These are phyloP conservation scores for Hygrophorus russula DNA, from an alignment of 768 basidiomycete species.

Conservation along the genomic window DNA sequence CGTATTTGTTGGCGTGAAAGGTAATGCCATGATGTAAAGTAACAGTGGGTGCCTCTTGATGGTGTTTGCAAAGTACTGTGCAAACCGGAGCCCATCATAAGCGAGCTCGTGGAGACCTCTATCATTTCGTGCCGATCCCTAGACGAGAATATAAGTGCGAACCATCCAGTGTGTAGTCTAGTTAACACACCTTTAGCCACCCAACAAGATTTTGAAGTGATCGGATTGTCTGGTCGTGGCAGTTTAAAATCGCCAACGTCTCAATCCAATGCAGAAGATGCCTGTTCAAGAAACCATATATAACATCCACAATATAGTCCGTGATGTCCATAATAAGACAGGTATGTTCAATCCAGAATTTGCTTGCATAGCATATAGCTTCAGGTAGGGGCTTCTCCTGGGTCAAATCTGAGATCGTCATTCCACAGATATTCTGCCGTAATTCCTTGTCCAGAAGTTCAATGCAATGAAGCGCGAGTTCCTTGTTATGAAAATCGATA, in stretches of 20 bases:
- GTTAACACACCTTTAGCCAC: conserved; percentile 2
- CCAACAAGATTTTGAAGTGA: not conserved
- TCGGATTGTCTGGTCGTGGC: not conserved
- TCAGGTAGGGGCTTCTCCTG: not conserved
- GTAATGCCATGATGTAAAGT: conserved; percentile 1
- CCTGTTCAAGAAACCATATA: not conserved
- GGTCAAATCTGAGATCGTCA: not conserved
- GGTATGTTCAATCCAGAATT: conserved; percentile 4
- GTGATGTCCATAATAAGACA: not conserved
- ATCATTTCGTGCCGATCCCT: not conserved
- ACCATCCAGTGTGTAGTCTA: not conserved
- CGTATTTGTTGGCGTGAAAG: conserved; percentile 1
- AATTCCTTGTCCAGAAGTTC: not conserved
- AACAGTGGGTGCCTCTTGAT: conserved; percentile 1
- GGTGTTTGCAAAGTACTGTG: conserved; percentile 1
- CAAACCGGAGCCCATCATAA: conserved; percentile 3
- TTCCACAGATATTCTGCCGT: not conserved
- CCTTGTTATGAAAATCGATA: not conserved
- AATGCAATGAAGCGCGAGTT: not conserved
- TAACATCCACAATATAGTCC: not conserved
- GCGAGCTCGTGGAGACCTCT: not conserved
- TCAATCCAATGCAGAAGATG: conserved; percentile 5
- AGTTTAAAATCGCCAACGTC: not conserved
- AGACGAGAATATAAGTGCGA: not conserved
- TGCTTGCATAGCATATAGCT: conserved; percentile 2